Evolutionary conservation across 2,329 filamentous ascomycete species (phyloP).

Genomic region (Xylariales sp.): DNA sequence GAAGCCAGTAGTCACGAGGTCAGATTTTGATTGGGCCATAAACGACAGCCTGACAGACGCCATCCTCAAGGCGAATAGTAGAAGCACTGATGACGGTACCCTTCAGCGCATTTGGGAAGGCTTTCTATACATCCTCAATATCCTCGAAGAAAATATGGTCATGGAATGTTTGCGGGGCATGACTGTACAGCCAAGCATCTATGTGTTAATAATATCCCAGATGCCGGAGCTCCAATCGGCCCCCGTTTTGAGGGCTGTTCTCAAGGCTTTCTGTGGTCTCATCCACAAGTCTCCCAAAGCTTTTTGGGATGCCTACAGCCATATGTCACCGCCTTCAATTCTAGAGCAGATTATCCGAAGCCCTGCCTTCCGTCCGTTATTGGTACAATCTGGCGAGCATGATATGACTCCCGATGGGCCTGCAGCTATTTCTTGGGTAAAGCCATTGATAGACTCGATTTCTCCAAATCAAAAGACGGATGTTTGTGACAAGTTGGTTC

Average conservation of each 20-base stretch:
- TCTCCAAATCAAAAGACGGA: constrained; percentile 80
- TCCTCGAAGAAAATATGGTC: constrained; percentile 78
- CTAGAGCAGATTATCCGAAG: constrained; percentile 87
- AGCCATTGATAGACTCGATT: constrained; percentile 81
- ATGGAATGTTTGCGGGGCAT: constrained; percentile 82
- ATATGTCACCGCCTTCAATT: constrained; percentile 81
- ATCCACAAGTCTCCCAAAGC: constrained; percentile 80
- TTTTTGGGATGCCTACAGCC: constrained; percentile 89
- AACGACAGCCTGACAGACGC: constrained; percentile 76
- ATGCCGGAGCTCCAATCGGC: constrained; percentile 62
- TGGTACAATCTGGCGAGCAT: constrained; percentile 71
- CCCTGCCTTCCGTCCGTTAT: constrained; percentile 70
- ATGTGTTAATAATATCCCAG: constrained; percentile 68
- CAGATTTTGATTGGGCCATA: constrained; percentile 90
- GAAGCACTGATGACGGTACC: constrained; percentile 53
- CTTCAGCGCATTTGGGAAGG: constrained; percentile 85
- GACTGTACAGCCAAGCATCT: constrained; percentile 81
- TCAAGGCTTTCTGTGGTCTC: constrained; percentile 76
- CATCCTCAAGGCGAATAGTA: constrained; percentile 70
- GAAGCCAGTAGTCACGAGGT: constrained; percentile 70
- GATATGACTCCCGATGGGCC: constrained; percentile 63
- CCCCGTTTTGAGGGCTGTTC: constrained; percentile 72
- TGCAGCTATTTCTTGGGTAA: constrained; percentile 81
- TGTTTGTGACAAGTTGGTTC: constrained; percentile 81
- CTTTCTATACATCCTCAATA: constrained; percentile 77